Conservation (phyloP, 2,329 filamentous ascomycete species). For the Fusarium sp. region DNA sequence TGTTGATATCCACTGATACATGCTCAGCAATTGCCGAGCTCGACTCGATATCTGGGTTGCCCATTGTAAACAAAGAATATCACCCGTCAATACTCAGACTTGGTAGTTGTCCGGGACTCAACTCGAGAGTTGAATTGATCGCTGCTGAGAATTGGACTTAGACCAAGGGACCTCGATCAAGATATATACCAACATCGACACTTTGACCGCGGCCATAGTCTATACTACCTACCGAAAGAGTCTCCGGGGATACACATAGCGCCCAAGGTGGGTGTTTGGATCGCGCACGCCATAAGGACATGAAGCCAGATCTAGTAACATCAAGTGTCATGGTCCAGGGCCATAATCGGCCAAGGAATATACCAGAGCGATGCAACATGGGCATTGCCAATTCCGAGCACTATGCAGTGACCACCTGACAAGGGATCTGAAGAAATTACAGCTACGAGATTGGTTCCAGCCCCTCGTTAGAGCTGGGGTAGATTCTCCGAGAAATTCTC, state of each 20-base stretch:
- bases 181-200: slow-evolving; percentile 43
- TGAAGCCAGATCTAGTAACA: slow-evolving; percentile 39
- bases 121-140: slow-evolving; percentile 11
- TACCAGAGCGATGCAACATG: not conserved
- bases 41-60: slow-evolving; percentile 50
- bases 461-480: slow-evolving; percentile 27
- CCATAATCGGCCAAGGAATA: slow-evolving; percentile 10
- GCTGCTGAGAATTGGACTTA: slow-evolving; percentile 12
- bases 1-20: slow-evolving; percentile 45
- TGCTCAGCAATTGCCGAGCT: slow-evolving; percentile 44
- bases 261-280: slow-evolving; percentile 35
- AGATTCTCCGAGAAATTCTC: slow-evolving; percentile 52
- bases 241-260: slow-evolving; percentile 32
- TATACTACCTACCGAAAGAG: slow-evolving; percentile 36
- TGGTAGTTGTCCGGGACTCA: not conserved
- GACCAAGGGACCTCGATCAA: slow-evolving; percentile 29
- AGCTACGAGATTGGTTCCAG: slow-evolving; percentile 17
- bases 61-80: slow-evolving; percentile 31
- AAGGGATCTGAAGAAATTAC: slow-evolving; percentile 10
- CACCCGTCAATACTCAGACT: not conserved
- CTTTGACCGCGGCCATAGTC: slow-evolving; percentile 8
- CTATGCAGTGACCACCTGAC: slow-evolving; percentile 3
- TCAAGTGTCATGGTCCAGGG: slow-evolving; percentile 10
- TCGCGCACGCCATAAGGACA: slow-evolving; percentile 45
- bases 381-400: not conserved